Conservation (phyloP, 2,329 filamentous ascomycete genomes). For the Aspergillus novoparasiticus region DNA sequence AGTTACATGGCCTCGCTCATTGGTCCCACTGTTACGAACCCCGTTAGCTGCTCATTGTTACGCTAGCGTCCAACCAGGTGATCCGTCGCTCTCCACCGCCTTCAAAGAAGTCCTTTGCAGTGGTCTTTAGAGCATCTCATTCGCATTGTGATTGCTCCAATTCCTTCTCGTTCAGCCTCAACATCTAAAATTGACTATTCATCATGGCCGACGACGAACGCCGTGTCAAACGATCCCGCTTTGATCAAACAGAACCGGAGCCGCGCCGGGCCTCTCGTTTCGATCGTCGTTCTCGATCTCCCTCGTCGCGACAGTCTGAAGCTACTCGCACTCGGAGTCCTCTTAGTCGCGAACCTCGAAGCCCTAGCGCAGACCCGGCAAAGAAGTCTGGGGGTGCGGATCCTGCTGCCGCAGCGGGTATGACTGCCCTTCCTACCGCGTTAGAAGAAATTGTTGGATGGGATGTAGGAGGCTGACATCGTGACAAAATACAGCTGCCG, state of each 20-base stretch:
- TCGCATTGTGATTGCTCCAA: neutral
- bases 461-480: slow-evolving; percentile 13
- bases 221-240: slow-evolving; percentile 82
- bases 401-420: slow-evolving; percentile 78
- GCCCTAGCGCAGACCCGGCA: slow-evolving; percentile 47
- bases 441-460: neutral
- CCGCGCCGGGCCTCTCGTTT: slow-evolving; percentile 77
- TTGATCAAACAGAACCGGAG: slow-evolving; percentile 88
- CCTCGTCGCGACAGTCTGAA: slow-evolving; percentile 68
- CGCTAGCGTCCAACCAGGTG: slow-evolving; percentile 18
- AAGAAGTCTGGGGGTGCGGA: slow-evolving; percentile 58
- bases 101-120: slow-evolving; percentile 5
- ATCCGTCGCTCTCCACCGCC: neutral
- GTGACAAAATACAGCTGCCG: slow-evolving; percentile 64
- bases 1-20: slow-evolving; percentile 1
- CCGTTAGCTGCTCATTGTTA: slow-evolving; percentile 6
- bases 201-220: slow-evolving; percentile 77
- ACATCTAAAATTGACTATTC: neutral
- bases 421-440: slow-evolving; percentile 13
- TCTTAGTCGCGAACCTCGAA: slow-evolving; percentile 56
- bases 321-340: slow-evolving; percentile 80
- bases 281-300: slow-evolving; percentile 88
- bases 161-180: neutral
- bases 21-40: slow-evolving; percentile 1
- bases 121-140: slow-evolving; percentile 1